Evolutionary conservation across 192 early-diverging fungal genomes (phyloP), one percentile per base, ranked within the genome.

Genomic region (Ramicandelaber brevisporus): DNA sequence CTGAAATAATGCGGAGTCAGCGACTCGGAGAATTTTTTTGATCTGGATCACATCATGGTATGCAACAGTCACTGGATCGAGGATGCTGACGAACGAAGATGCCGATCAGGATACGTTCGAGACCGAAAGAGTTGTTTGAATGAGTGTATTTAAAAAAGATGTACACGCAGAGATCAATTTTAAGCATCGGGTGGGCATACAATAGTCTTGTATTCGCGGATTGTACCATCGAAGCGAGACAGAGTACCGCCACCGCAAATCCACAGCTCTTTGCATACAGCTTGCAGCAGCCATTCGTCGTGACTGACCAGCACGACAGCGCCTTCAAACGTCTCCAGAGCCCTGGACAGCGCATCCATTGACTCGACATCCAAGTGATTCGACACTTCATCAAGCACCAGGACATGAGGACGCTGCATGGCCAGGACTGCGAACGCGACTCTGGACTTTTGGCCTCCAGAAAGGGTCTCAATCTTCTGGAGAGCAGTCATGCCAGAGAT

Each of bases 361-460:
- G 87, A 85, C 29, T 71, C 70, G 65, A 81, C 72, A 53, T 81
- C 78, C 50, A 81, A 53, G 40, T 87, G 76, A 37, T 77, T 92
- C 14, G 83, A 96, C 36, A 90, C 90, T 72, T 99, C 93, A 40
- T 99, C 93, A 43, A 99, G 72, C 38, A 99, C 59, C 38, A 99
- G 54, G 38, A 99, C 78, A 56, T 89, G 84, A 33, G 93, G 90
- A 35, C 63, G 57, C 30, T 67, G 57, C 27, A 93, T 56, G 3
- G 86, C 76, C 9, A 99, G 58, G 37, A 86, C 78, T 21, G 84
- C 86, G 59, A 99, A 99, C 9, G 96, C 87, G 34, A 99, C 70
- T 24, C 93, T 61, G 27, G 68, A 73, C 59, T 99, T 99, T 50
- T 95, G 89, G 33, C 93, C 93, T 47, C 89, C 93, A 29, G 80